Conservation (phyloP, 2,329 filamentous ascomycete species). For the Didymella sp. region DNA sequence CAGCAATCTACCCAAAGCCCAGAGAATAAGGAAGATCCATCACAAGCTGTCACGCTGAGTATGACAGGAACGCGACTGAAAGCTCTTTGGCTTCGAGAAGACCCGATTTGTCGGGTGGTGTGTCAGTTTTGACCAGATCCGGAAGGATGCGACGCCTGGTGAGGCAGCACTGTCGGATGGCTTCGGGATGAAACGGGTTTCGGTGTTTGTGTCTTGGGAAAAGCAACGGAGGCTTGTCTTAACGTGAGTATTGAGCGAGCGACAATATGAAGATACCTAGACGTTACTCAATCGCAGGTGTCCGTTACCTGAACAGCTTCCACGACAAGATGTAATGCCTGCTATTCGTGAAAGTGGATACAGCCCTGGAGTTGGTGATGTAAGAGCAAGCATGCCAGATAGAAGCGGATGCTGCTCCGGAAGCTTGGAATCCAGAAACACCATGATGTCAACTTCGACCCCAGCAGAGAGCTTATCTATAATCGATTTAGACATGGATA, state of each 20-base stretch:
- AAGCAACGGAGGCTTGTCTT: conserved; percentile 7
- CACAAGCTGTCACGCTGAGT: conserved; percentile 11
- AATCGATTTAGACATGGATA: too few species aligned
- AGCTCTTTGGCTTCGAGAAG: neutral
- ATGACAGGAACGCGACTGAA: conserved; percentile 10
- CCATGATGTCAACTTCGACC: too few species aligned
- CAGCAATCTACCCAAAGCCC: neutral
- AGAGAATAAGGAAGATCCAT: neutral
- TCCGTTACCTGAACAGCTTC: neutral
- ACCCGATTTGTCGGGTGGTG: neutral
- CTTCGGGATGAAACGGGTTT: conserved; percentile 9
- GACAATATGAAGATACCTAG: neutral
- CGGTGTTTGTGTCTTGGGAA: neutral
- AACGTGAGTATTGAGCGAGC: neutral
- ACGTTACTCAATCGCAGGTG: neutral
- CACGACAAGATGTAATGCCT: neutral
- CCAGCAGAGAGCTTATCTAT: too few species aligned
- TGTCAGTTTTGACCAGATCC: conserved; percentile 6
- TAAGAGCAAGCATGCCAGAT: neutral
- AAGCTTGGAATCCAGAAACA: too few species aligned
- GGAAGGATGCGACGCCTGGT: conserved; percentile 12
- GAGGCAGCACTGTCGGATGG: conserved; percentile 15
- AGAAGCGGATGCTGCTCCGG: neutral
- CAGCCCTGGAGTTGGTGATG: neutral
- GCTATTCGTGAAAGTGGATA: neutral